A percentile compares a stretch with the other conserved stretches of the same genome.
Conservation (phyloP, 129 eudicot species). For the carrot (Daucus carota) region DNA sequence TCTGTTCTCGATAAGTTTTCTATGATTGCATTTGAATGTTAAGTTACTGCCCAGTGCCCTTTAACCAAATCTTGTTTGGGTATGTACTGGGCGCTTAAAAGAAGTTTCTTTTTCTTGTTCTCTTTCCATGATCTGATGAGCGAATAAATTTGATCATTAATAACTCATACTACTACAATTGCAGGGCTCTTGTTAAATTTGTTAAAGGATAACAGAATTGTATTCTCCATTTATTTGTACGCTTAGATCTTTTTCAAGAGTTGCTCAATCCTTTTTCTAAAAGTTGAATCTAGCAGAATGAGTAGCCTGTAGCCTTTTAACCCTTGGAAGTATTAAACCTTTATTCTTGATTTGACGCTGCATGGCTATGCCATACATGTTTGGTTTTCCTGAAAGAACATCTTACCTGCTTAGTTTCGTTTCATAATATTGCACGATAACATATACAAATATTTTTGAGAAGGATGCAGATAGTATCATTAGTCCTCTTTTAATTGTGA, state of each 20-base stretch:
- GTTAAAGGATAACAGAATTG: conserved; percentile 52
- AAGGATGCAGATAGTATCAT: background rate
- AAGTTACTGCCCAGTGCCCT: conserved; percentile 72
- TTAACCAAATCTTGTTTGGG: conserved; percentile 89
- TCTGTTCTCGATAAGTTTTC: background rate
- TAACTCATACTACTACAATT: conserved; percentile 9
- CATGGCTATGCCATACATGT: conserved; percentile 15
- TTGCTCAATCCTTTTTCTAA: conserved; percentile 9
- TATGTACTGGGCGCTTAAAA: conserved; percentile 21
- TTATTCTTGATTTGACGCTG: conserved; percentile 18
- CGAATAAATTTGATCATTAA: background rate
- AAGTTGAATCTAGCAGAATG: conserved; percentile 19
- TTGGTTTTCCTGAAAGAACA: background rate
- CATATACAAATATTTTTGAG: background rate
- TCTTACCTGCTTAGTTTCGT: background rate
- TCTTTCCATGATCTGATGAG: background rate
- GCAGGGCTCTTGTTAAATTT: conserved; percentile 72
- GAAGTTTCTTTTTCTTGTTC: background rate
- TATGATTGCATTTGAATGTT: conserved; percentile 60
- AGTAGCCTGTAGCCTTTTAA: conserved; percentile 3
- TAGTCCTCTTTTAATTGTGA: background rate
- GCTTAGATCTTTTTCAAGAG: conserved; percentile 5
- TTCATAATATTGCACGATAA: background rate
- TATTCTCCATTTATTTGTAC: conserved; percentile 8
- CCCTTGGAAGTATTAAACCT: conserved; percentile 18